phyloP scores from a whole-genome alignment of 495 filamentous ascomycete species.

The Emericellopsis terricola region DNA sequence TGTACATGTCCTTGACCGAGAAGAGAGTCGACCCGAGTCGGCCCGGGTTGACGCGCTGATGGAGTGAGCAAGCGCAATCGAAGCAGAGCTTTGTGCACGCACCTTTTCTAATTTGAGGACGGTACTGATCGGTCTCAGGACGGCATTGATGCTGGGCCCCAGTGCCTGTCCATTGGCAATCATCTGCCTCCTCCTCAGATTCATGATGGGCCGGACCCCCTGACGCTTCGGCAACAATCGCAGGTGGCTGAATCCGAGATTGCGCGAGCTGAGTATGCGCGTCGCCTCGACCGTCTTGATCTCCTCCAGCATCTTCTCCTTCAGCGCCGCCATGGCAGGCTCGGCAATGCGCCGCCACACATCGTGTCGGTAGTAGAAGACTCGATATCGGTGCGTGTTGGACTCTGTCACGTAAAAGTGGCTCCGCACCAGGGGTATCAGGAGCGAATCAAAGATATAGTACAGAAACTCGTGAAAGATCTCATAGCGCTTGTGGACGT shows the following conservation, averaged over 20 bases:
- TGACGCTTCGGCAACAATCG: slow-evolving; percentile 57
- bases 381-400: slow-evolving; percentile 52
- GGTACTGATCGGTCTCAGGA: slow-evolving; percentile 56
- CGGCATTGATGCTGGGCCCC: slow-evolving; percentile 63
- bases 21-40: slow-evolving; percentile 59
- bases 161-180: slow-evolving; percentile 24
- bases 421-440: slow-evolving; percentile 71
- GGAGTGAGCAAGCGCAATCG: no score
- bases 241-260: slow-evolving; percentile 62
- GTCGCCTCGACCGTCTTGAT: slow-evolving; percentile 39
- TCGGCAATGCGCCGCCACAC: slow-evolving; percentile 65
- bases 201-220: slow-evolving; percentile 64
- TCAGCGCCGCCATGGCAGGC: slow-evolving; percentile 50
- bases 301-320: slow-evolving; percentile 62
- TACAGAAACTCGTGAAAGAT: slow-evolving; percentile 75
- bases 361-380: slow-evolving; percentile 94
- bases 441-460: slow-evolving; percentile 77
- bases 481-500: slow-evolving; percentile 59
- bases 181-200: slow-evolving; percentile 47
- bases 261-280: slow-evolving; percentile 37
- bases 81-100: no score
- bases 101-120: slow-evolving; percentile 66
- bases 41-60: slow-evolving; percentile 33
- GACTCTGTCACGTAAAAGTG: slow-evolving; percentile 95
- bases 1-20: slow-evolving; percentile 67